Conservation (phyloP, 1,284 basidiomycete species). For the Boletus sp. region DNA sequence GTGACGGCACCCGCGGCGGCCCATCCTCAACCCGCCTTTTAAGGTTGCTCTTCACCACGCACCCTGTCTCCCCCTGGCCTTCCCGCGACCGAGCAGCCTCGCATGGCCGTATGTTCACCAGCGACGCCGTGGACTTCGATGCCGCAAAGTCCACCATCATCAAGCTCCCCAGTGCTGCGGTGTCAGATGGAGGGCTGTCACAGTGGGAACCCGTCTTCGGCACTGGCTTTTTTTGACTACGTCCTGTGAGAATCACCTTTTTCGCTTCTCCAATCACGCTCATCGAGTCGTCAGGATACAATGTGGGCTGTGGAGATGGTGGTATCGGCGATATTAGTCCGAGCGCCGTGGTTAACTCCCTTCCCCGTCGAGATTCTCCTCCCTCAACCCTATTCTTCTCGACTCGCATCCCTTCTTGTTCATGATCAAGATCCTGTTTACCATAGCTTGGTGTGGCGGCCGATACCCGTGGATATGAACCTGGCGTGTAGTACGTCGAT, state of each 20-base stretch:
- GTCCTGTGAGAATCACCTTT: conserved; percentile 26
- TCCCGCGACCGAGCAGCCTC: conserved; percentile 25
- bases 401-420: conserved; percentile 30
- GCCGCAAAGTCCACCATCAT: conserved; percentile 55
- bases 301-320: conserved; percentile 51
- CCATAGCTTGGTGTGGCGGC: conserved; percentile 35
- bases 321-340: conserved; percentile 45
- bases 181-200: conserved; percentile 38
- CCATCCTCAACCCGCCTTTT: conserved; percentile 47
- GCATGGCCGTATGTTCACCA: conserved; percentile 32
- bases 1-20: conserved; percentile 74
- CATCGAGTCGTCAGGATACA: conserved; percentile 69
- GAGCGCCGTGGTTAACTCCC: conserved; percentile 51
- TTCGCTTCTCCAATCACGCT: conserved; percentile 49
- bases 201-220: conserved; percentile 19
- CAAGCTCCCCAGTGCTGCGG: conserved; percentile 50
- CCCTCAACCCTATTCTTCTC: conserved; percentile 33
- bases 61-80: conserved; percentile 5
- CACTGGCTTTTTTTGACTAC: conserved; percentile 34
- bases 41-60: conserved; percentile 18
- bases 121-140: conserved; percentile 34
- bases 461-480: conserved; percentile 52
- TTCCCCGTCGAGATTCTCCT: conserved; percentile 43
- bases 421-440: conserved; percentile 32
- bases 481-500: conserved; percentile 60